Base-by-base conservation (phyloP, 495 filamentous ascomycete species). In the Pseudotulostoma volvatum region DNA sequence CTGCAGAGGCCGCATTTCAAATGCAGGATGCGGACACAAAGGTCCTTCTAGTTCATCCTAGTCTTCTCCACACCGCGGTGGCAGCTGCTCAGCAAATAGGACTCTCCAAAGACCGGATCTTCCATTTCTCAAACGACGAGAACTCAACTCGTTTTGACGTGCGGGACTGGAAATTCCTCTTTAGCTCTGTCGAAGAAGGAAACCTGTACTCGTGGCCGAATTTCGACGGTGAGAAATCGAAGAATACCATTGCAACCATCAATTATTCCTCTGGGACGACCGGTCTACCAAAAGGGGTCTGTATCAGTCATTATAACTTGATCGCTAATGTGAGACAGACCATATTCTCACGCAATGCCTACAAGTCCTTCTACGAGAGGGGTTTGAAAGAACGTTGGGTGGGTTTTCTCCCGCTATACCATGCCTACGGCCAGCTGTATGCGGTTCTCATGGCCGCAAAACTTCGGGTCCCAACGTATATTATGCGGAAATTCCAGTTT, bases 1-100 rank as follows among this genome's bases (percentile, higher is more conserved):
- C 5, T 28, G 23, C 78, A 4, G 84, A 87, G 50, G 55, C 90
- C 9, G 75, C 74, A 8, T 78, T 77, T 49, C 84, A 93, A 56
- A 60, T 93, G 31, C 60, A 71, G 30, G 78, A 87, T 55, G 77
- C 68, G 33, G 77, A 66, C 0, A 72, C 84, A 0, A 71, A 48
- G 17, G 78, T 79, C 43, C 56, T 88, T 9, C 48, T 83, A 17
- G 68, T 71, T 11, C 60, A 61, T 13, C 46, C 46, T 0, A 67
- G 51, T 39, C 53, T 73, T n/a, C 4, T 21, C 8, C 53, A 49
- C 3, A 56, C 62, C 0, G 60, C 61, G 7, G 52, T 67, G 2
- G 58, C 56, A 40, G 67, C 68, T 3, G 67, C 68, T 0, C 36
- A 52, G 21, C 31, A 55, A 36, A 60, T 58, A 1, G 61, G 60